Evolutionary conservation across 805 yeast genomes (phyloP).

Genomic region (Cyberlindnera samutprakarnensis): DNA sequence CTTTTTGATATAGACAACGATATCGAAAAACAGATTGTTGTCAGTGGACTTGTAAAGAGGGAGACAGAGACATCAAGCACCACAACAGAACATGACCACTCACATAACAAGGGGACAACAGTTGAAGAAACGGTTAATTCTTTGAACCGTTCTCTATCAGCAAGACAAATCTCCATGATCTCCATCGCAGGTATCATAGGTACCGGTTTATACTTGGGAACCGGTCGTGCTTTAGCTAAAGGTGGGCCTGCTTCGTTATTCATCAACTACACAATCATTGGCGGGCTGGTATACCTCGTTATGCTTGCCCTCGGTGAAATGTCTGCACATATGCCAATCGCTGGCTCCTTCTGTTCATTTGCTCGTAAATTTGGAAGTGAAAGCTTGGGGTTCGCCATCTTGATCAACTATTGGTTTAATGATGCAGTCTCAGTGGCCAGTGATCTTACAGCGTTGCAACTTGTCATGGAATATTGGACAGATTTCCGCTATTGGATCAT

Average conservation of each 20-base stretch:
- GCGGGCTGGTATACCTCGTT: conserved; percentile 51
- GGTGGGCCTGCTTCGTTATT: conserved; percentile 34
- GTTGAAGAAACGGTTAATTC: conserved; percentile 12
- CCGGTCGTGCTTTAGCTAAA: conserved; percentile 36
- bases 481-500: conserved; percentile 43
- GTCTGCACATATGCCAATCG: conserved; percentile 43
- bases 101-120: no score
- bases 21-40: no score
- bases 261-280: conserved; percentile 28
- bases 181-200: conserved; percentile 84
- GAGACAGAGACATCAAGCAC: no score
- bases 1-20: no score
- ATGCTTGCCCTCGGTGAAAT: conserved; percentile 58
- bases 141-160: conserved; percentile 26
- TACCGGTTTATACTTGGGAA: conserved; percentile 54
- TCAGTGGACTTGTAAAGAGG: no score
- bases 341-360: conserved; percentile 55
- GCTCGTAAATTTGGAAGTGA: conserved; percentile 42
- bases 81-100: no score
- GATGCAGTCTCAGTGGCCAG: conserved; percentile 41
- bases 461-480: conserved; percentile 47
- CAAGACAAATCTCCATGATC: conserved; percentile 60
- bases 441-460: conserved; percentile 51
- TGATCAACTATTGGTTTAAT: conserved; percentile 28
- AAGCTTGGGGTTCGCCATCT: conserved; percentile 38